Conservation (phyloP, 2,329 filamentous ascomycete genomes). For the Fusarium napiforme region DNA sequence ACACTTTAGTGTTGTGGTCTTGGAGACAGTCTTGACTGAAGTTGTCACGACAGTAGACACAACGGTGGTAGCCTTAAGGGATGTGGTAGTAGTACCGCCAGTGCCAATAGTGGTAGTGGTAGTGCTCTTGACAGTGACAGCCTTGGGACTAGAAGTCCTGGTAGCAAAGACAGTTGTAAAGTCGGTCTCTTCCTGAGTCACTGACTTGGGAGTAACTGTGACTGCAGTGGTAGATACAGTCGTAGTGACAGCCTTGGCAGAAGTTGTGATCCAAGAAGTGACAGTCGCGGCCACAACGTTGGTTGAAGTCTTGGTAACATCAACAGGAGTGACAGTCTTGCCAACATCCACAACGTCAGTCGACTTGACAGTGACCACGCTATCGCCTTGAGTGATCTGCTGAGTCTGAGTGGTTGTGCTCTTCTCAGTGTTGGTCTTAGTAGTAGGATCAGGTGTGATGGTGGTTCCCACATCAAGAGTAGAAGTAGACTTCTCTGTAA, state of each 20-base stretch:
- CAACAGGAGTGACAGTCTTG: conserved; percentile 47
- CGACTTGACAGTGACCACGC: conserved; percentile 44
- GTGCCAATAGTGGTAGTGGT: conserved; percentile 31
- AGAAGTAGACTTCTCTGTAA: conserved; percentile 29
- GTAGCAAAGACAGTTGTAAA: conserved; percentile 29
- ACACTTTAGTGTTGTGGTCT: conserved; percentile 38
- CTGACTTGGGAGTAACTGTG: conserved; percentile 41
- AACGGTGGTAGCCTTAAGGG: conserved; percentile 39
- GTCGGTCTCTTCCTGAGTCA: conserved; percentile 24
- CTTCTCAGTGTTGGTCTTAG: conserved; percentile 31
- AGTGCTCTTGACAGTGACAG: conserved; percentile 35
- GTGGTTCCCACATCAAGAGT: conserved; percentile 36
- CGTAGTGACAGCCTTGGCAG: conserved; percentile 29
- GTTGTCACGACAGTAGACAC: conserved; percentile 37
- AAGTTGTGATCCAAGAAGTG: conserved; percentile 28
- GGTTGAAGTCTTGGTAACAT: conserved; percentile 38
- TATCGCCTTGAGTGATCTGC: conserved; percentile 22
- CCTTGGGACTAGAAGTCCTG: conserved; percentile 33
- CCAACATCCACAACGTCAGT: conserved; percentile 47
- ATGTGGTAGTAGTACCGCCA: conserved; percentile 32
- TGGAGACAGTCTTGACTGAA: conserved; percentile 28
- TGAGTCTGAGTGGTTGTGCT: conserved; percentile 28
- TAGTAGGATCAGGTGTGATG: conserved; percentile 32
- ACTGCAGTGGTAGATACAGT: conserved; percentile 25
- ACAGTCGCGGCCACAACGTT: conserved; percentile 26